Evolutionary conservation across 441 rosid species (phyloP), one percentile per base, ranked within the genome.

Genomic region (Manihot esculenta): DNA sequence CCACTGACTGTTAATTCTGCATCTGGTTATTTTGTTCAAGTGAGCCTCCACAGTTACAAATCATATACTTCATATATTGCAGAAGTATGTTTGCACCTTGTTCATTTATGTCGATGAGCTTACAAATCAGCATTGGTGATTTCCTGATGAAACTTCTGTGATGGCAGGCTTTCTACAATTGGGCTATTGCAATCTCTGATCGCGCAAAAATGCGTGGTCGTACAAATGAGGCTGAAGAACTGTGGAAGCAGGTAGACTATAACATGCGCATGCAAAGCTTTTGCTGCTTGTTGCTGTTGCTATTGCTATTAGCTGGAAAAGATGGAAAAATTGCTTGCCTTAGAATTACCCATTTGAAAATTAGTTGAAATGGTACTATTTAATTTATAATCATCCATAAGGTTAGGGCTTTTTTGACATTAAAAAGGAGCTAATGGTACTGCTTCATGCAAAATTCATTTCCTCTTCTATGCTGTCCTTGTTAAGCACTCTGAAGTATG

Each of bases 151-250:
- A 69, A 45, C 15, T 13, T 5, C 30, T 47, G 5, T 23, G 14
- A n/a, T 82, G 75, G 49, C 78, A 95, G 99, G 99, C 99, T 63
- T 95, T 87, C 86, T 95, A 95, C 80, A 95, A 93, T 70, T 95
- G 99, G 98, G 99, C 99, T 62, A 95, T 95, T 73, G 99, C 99
- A 69, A 93, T 92, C 70, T 95, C 99, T 73, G 99, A 95, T 78
- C 84, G 97, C 77, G 99, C 99, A 62, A 95, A 91, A 86, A 90
- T 92, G 93, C 94, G 99, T 61, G 98, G 99, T 62, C 97, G 97
- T 75, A 95, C 99, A 59, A 95, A 92, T 84, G 99, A 95, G 80
- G 99, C 97, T 68, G 99, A 95, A 84, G 97, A 95, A 85, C 74
- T 92, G 23, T 95, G 99, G 99, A 86, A 88, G 83, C 97, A 89